Evolutionary conservation across 2,329 filamentous ascomycete species (phyloP).

Genomic region (Rutstroemia sp.): DNA sequence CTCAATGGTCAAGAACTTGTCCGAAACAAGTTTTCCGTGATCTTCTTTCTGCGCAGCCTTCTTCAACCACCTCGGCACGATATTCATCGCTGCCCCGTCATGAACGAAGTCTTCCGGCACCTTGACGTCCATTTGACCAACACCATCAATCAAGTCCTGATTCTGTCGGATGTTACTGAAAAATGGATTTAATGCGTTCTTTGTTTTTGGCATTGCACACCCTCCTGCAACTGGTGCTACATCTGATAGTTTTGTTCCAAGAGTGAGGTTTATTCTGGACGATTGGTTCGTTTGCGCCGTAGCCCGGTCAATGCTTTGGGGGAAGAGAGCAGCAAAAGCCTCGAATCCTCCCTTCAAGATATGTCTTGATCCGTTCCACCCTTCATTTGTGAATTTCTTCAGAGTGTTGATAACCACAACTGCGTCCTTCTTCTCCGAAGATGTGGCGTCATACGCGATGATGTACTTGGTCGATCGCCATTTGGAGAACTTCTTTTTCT

Average conservation of each 20-base stretch:
- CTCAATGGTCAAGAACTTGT: constrained; percentile 80
- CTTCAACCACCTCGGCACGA: constrained; percentile 69
- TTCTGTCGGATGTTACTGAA: constrained; percentile 96
- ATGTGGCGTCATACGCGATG: constrained; percentile 78
- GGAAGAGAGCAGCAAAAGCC: constrained; percentile 61
- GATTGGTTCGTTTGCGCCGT: constrained; percentile 31
- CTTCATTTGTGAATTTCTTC: constrained; percentile 85
- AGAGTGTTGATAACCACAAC: constrained; percentile 75
- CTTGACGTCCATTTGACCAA: constrained; percentile 69
- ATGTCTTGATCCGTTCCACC: constrained; percentile 65
- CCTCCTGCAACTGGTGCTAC: constrained; percentile 81
- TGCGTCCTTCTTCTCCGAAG: constrained; percentile 73
- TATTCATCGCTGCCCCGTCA: constrained; percentile 34
- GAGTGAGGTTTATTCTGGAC: constrained; percentile 42
- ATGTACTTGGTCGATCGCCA: constrained; percentile 73
- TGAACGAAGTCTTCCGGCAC: constrained; percentile 41
- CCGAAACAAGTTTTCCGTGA: constrained; percentile 71
- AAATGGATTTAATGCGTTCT: constrained; percentile 74
- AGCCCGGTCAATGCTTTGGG: constrained; percentile 52
- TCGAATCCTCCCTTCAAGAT: constrained; percentile 79
- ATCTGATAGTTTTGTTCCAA: constrained; percentile 38
- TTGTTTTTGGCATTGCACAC: constrained; percentile 67
- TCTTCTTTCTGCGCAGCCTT: constrained; percentile 59
- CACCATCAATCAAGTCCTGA: constrained; percentile 87
- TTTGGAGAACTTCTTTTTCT: constrained; percentile 64